A percentile compares a stretch with the other conserved stretches of the same genome.
phyloP scores from a whole-genome alignment of 2,329 filamentous ascomycete genomes.

The Talaromyces piceae region DNA sequence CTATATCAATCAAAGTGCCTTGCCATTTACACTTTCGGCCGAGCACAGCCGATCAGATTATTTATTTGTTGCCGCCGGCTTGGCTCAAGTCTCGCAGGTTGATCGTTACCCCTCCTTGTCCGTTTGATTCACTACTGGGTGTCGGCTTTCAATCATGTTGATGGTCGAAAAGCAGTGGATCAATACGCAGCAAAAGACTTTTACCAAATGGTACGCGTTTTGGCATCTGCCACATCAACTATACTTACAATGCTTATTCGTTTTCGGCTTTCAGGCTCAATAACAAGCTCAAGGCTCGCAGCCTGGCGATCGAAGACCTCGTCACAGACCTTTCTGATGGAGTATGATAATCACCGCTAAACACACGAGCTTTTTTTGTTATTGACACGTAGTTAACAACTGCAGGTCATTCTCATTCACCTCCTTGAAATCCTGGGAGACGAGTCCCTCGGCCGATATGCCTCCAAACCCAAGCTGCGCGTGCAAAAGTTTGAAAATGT shows the following conservation, averaged over 20 bases:
- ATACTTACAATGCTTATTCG: background rate
- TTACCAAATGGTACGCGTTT: slow-evolving; percentile 76
- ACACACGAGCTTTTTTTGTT: slow-evolving; percentile 10
- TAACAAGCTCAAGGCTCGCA: slow-evolving; percentile 76
- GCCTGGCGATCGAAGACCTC: slow-evolving; percentile 76
- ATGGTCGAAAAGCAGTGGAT: slow-evolving; percentile 57
- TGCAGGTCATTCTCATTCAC: slow-evolving; percentile 94
- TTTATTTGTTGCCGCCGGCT: no score
- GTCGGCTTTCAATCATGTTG: slow-evolving; percentile 32
- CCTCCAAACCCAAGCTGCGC: slow-evolving; percentile 87
- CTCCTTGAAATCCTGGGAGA: slow-evolving; percentile 91
- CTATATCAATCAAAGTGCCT: no score
- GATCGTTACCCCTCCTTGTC: slow-evolving; percentile 1
- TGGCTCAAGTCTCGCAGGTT: background rate
- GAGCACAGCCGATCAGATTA: no score
- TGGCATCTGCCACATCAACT: background rate
- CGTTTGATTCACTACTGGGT: no score
- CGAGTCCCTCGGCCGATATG: slow-evolving; percentile 94
- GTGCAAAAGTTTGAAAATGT: slow-evolving; percentile 98
- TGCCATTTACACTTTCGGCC: no score
- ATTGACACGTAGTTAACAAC: no score
- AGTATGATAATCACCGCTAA: slow-evolving; percentile 57
- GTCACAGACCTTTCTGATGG: slow-evolving; percentile 88
- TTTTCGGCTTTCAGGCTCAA: slow-evolving; percentile 70
- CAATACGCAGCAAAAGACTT: slow-evolving; percentile 93